These are phyloP conservation scores for Acidomyces sp. DNA, from an alignment of 495 filamentous ascomycete species.

Conservation along the genomic window DNA sequence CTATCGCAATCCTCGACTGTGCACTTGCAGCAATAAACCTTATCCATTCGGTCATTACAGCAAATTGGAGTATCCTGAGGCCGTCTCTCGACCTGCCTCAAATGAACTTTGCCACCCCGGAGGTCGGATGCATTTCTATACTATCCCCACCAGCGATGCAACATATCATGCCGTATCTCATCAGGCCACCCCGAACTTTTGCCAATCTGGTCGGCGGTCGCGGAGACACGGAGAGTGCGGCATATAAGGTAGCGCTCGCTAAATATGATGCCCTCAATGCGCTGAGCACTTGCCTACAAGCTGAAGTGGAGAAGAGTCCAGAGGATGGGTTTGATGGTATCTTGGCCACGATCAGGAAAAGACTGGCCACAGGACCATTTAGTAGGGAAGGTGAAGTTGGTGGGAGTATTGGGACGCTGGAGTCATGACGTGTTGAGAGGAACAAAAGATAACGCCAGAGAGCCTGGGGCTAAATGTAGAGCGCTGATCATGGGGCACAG, in stretches of 20 bases:
- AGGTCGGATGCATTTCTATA: conserved; percentile 36
- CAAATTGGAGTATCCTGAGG: conserved; percentile 44
- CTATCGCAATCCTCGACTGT: conserved; percentile 44
- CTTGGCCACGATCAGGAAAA: conserved; percentile 12
- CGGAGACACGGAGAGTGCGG: conserved; percentile 43
- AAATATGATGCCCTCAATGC: conserved; percentile 45
- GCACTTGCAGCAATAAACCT: conserved; percentile 44
- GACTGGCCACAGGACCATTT: conserved; percentile 15
- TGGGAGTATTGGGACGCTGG: conserved; percentile 20
- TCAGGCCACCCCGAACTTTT: conserved; percentile 45
- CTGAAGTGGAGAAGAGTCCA: conserved; percentile 9
- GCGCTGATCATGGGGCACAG: too few species aligned
- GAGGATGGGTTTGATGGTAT: conserved; percentile 19
- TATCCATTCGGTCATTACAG: conserved; percentile 40
- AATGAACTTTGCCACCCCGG: conserved; percentile 30
- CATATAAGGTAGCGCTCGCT: conserved; percentile 46
- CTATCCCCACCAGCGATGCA: conserved; percentile 40
- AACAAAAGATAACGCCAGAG: too few species aligned
- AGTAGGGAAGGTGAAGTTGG: conserved; percentile 19
- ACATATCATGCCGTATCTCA: conserved; percentile 44
- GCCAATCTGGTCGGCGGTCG: conserved; percentile 45
- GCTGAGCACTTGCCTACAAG: conserved; percentile 22
- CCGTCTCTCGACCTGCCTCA: conserved; percentile 21
- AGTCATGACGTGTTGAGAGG: too few species aligned
- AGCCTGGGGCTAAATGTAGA: too few species aligned